Conservation (phyloP, 2,329 filamentous ascomycete species). For the Ophiocordyceps unilateralis region DNA sequence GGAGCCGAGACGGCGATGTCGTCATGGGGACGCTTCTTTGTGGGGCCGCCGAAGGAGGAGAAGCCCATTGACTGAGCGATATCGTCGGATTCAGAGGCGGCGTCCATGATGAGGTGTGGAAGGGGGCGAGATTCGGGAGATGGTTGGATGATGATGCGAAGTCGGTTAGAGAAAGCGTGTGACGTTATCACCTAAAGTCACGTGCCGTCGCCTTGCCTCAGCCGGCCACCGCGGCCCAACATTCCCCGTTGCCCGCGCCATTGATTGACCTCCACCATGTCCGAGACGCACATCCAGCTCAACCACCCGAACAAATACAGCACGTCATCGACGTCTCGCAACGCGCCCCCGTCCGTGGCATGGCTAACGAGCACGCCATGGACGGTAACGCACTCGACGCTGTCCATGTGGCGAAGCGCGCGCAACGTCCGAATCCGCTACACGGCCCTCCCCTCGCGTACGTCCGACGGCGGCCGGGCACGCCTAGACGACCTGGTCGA, state of each 20-base stretch:
- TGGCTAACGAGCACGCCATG: slow-evolving; percentile 48
- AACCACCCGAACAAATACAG: not conserved
- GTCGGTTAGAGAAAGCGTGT: too few relatives aligned
- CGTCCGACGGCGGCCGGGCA: slow-evolving; percentile 17
- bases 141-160: too few relatives aligned
- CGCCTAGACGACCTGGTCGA: slow-evolving; percentile 57
- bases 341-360: slow-evolving; percentile 25
- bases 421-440: slow-evolving; percentile 73
- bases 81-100: slow-evolving; percentile 20
- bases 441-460: slow-evolving; percentile 26
- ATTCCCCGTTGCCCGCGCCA: not conserved
- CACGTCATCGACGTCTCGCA: not conserved
- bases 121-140: too few relatives aligned
- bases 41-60: slow-evolving; percentile 45
- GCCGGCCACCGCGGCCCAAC: not conserved
- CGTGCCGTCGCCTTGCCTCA: not conserved
- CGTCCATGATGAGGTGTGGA: slow-evolving; percentile 4
- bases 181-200: too few relatives aligned
- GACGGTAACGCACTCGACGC: slow-evolving; percentile 59
- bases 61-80: slow-evolving; percentile 60
- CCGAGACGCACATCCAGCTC: not conserved
- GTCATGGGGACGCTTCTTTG: slow-evolving; percentile 54
- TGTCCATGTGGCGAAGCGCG: slow-evolving; percentile 64
- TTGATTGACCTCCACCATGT: not conserved
- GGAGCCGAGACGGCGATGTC: slow-evolving; percentile 17